Evolutionary conservation across 495 filamentous ascomycete genomes (phyloP), one percentile per base, ranked within the genome.

Genomic region (Hypoxylon lienhwacheense): DNA sequence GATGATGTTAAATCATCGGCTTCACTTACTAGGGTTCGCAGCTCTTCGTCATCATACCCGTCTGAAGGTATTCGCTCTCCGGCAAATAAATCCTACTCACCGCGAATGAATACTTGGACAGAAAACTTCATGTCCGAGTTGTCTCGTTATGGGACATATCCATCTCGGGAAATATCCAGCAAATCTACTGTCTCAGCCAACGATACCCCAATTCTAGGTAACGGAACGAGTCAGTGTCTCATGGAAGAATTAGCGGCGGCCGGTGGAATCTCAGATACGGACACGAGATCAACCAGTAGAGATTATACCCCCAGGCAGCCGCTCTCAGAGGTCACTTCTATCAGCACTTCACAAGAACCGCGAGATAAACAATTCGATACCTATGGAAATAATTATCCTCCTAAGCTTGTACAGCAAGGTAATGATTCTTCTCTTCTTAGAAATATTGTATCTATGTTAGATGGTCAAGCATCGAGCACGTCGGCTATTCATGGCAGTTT

Each of bases 1-100:
- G 20, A n/a, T 19, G n/a, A 8, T 24, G 11, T 29, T 1, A 39
- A 26, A 4, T 45, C 47, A 16, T 39, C 45, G 7, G 3, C 3
- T 0, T 16, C 40, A 1, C 14, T 47, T n/a, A 46, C 40, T 25
- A 51, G 52, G 42, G 25, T 49, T 8, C 52, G 48, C 14, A 65
- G 61, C 8, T 16, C 40, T 6, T 65, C 65, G 11, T 67, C 65
- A 24, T 67, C 58, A 7, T 67, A 67, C 26, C 65, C 65, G 19
- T 60, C 61, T n/a, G 62, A 67, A 48, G 65, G 65, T n/a, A 57
- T 67, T 6, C 65, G 59, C 32, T 65, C 65, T 25, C 49, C 61
- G 7, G 26, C 42, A 1, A 35, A 49, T 2, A 26, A 36, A 41
- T 28, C 37, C 22, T 15, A 11, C 40, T 65, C 64, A 1, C 61